Evolutionary conservation across 2,329 filamentous ascomycete species (phyloP).

Genomic region (Colletotrichum siamense): DNA sequence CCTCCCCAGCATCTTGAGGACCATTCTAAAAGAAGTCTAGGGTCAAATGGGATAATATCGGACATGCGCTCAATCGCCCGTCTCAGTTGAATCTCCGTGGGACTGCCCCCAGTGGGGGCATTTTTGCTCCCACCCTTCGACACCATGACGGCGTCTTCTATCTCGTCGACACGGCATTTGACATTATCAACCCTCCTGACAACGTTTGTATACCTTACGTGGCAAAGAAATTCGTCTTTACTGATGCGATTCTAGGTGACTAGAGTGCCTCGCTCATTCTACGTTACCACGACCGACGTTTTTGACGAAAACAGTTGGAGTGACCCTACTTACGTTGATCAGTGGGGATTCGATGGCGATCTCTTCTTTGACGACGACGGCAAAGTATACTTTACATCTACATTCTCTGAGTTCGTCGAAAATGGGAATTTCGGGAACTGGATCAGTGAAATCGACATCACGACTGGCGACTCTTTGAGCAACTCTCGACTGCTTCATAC

Average conservation of each 20-base stretch:
- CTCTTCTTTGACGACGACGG: conserved; percentile 22
- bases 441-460: conserved; percentile 22
- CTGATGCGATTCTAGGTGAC: conserved; percentile 2
- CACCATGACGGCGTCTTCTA: conserved; percentile 19
- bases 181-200: conserved; percentile 20
- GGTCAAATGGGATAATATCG: conserved; percentile 22
- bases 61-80: conserved; percentile 14
- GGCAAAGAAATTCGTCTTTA: accelerated
- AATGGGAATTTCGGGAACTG: conserved; percentile 21
- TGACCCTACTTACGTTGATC: conserved; percentile 22
- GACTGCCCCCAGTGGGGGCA: conserved; percentile 20
- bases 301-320: conserved; percentile 21
- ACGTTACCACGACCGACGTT: conserved; percentile 18
- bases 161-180: conserved; percentile 16
- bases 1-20: too few species aligned
- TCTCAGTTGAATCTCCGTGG: conserved; percentile 21
- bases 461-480: conserved; percentile 19
- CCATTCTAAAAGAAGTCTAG: background rate
- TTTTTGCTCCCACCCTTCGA: conserved; percentile 19
- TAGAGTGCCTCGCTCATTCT: conserved; percentile 16
- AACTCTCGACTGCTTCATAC: conserved; percentile 18
- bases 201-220: background rate
- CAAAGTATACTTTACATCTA: conserved; percentile 14
- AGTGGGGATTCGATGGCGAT: conserved; percentile 22
- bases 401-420: conserved; percentile 14